Percentiles rank a stretch among this genome's conserved stretches.
phyloP scores from a whole-genome alignment of 2,329 filamentous ascomycete genomes.

The Trichoderma harzianum region DNA sequence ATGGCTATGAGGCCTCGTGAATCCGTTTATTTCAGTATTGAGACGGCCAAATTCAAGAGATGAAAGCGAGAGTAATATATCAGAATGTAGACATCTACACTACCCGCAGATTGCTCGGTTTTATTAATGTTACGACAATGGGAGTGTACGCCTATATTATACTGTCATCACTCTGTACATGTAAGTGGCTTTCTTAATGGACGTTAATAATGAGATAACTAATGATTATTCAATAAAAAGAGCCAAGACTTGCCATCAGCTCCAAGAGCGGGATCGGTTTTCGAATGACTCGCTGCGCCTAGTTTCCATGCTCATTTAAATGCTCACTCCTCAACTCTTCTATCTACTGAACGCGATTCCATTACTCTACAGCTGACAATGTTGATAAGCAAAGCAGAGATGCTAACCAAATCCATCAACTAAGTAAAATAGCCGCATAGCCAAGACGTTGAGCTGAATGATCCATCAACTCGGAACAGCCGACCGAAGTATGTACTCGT shows the following conservation, averaged over 20 bases:
- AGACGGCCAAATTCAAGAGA: neutral
- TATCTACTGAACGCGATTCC: neutral
- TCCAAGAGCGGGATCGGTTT: neutral
- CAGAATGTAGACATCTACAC: neutral
- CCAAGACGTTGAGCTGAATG: neutral
- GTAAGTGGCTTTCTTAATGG: neutral
- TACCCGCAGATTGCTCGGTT: neutral
- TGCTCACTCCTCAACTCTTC: neutral
- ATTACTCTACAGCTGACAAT: neutral
- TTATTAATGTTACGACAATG: neutral
- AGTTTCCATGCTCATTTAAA: neutral
- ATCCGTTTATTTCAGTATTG: neutral
- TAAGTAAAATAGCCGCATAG: neutral
- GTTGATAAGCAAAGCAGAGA: neutral
- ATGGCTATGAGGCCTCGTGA: too few relatives aligned
- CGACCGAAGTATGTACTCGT: neutral
- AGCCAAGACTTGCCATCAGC: neutral
- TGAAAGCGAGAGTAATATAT: neutral
- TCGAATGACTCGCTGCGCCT: neutral
- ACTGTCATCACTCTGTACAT: neutral
- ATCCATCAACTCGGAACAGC: neutral
- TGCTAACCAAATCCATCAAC: neutral
- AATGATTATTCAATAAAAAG: neutral
- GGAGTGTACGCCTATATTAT: neutral
- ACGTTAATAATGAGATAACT: neutral